Percentiles rank a stretch among this genome's conserved stretches.
phyloP scores from a whole-genome alignment of 2,329 filamentous ascomycete genomes.

The Trichoderma polysporum region DNA sequence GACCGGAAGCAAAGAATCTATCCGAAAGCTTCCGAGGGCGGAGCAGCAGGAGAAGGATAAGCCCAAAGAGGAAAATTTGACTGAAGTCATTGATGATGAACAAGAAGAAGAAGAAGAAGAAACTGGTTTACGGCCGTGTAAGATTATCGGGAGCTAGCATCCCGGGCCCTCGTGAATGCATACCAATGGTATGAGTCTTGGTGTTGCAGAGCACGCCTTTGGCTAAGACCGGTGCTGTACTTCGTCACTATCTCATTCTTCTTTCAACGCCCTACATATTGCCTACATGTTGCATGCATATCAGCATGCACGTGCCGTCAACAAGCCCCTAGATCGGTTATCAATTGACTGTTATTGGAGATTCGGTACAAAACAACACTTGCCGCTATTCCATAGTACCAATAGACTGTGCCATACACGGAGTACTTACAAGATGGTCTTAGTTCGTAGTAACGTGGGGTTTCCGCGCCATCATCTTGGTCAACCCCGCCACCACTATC shows the following conservation, averaged over 20 bases:
- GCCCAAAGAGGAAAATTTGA: not conserved
- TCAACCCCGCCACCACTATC: conserved; percentile 7
- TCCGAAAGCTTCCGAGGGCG: conserved; percentile 12
- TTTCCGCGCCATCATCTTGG: not conserved
- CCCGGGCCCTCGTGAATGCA: no score
- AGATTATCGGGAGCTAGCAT: not conserved
- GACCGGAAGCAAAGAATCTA: not conserved
- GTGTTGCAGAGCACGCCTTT: not conserved
- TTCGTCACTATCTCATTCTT: not conserved
- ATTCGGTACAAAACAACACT: no score
- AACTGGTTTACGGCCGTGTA: not conserved
- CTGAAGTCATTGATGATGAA: not conserved
- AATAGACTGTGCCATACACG: not conserved
- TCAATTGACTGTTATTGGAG: no score
- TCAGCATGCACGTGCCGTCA: not conserved
- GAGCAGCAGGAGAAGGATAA: not conserved
- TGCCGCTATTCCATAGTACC: no score
- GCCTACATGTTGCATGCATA: not conserved
- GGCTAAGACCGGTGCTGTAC: not conserved
- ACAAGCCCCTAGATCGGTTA: not conserved
- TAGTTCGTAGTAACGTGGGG: not conserved
- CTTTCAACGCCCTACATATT: not conserved
- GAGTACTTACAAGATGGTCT: not conserved
- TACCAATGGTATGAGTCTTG: not conserved
- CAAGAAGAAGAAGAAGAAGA: not conserved